phyloP scores from a whole-genome alignment of 345 rosid genomes.

The Boechera divaricarpa region DNA sequence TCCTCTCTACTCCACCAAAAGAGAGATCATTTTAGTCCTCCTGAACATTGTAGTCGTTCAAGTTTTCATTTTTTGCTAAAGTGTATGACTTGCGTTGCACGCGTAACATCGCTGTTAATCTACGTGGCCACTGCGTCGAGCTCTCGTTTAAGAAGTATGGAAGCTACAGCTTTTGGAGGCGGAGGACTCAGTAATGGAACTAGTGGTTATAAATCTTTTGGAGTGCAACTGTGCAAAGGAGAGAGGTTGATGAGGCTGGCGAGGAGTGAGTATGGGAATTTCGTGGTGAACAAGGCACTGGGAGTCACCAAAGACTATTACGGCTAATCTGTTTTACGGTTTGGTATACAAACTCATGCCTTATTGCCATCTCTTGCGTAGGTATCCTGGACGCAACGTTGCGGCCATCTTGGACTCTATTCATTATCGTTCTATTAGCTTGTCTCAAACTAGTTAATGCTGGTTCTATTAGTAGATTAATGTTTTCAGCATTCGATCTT shows the following conservation, averaged over 20 bases:
- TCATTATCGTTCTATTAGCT: too few relatives aligned
- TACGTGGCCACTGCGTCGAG: constrained; percentile 10
- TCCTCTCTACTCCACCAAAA: too few relatives aligned
- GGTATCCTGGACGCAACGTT: constrained; percentile 1
- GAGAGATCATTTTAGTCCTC: too few relatives aligned
- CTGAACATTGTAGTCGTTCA: too few relatives aligned
- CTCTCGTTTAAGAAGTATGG: constrained; percentile 28
- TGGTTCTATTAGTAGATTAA: background rate
- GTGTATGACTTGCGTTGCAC: background rate
- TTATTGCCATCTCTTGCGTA: background rate
- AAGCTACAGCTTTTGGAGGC: constrained; percentile 21
- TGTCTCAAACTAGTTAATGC: background rate
- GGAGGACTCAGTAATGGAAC: background rate
- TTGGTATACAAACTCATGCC: constrained; percentile 11
- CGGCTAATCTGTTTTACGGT: too few relatives aligned
- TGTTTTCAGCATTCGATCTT: background rate
- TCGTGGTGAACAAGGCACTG: constrained; percentile 31
- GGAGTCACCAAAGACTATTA: background rate
- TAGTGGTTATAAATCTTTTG: constrained; percentile 9
- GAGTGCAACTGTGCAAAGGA: background rate
- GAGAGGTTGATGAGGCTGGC: constrained; percentile 26
- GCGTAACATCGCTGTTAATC: background rate
- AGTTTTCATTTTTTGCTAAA: too few relatives aligned
- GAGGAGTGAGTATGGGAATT: constrained; percentile 29
- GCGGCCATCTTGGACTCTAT: constrained; percentile 5